These are phyloP conservation scores for Zasmidium angulare DNA, from an alignment of 2,329 filamentous ascomycete species.

Conservation along the genomic window DNA sequence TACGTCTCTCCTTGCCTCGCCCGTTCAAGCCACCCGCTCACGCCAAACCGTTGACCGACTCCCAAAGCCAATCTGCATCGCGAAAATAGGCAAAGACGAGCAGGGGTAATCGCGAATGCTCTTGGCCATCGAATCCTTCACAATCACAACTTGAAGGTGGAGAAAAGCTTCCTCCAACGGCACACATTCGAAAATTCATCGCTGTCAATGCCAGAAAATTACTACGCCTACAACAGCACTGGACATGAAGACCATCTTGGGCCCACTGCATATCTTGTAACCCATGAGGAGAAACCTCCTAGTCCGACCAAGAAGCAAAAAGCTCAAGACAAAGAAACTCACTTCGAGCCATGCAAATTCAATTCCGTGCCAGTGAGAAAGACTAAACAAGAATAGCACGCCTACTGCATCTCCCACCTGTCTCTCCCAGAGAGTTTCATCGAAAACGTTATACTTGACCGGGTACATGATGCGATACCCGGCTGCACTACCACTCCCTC, in stretches of 20 bases:
- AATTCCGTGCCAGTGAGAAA: not conserved
- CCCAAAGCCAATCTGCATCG: not conserved
- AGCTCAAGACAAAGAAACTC: no score
- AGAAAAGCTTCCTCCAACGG: not conserved
- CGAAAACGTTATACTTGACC: not conserved
- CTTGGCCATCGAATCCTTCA: not conserved
- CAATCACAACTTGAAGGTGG: not conserved
- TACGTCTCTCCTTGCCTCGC: not conserved
- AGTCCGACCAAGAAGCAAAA: no score
- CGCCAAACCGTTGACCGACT: not conserved
- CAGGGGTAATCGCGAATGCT: not conserved
- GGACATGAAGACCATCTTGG: not conserved
- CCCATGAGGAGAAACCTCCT: not conserved
- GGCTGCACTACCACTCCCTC: no score
- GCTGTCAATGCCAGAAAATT: no score
- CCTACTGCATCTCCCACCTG: not conserved
- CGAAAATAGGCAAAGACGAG: not conserved
- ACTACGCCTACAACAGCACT: no score
- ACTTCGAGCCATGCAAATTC: no score
- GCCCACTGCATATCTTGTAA: not conserved
- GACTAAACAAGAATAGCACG: not conserved
- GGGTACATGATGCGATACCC: not conserved
- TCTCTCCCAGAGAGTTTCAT: no score
- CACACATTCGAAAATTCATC: no score
- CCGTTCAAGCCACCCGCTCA: not conserved